These are phyloP conservation scores for Hura crepitans DNA, from an alignment of 441 rosid species.

Conservation along the genomic window DNA sequence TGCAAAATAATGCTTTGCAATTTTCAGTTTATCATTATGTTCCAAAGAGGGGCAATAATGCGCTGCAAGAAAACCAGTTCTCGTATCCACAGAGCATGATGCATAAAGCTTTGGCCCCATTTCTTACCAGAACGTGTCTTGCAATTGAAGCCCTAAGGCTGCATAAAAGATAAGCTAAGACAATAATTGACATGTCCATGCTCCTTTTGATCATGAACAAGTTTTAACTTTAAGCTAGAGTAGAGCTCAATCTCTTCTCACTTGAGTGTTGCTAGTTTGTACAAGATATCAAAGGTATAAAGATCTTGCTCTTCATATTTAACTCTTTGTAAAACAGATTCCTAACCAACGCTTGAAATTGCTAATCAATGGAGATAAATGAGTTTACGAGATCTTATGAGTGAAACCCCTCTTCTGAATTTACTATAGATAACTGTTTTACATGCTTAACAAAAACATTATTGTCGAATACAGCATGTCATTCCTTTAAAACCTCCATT, in stretches of 20 bases:
- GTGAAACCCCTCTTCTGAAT: background rate
- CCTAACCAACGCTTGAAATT: background rate
- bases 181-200: background rate
- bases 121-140: background rate
- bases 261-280: background rate
- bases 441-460: background rate
- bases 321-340: background rate
- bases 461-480: too few relatives aligned
- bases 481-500: too few relatives aligned
- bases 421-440: background rate
- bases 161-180: background rate
- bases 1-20: conserved; percentile 10
- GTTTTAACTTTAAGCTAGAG: background rate
- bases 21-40: conserved; percentile 17
- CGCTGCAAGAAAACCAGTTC: background rate
- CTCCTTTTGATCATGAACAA: background rate
- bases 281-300: background rate
- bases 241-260: background rate
- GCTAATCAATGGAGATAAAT: background rate
- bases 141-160: background rate
- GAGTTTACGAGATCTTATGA: background rate
- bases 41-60: background rate
- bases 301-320: background rate
- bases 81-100: background rate
- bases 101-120: background rate